Conservation (phyloP, 2,329 filamentous ascomycete genomes). For the Claviceps maximensis region DNA sequence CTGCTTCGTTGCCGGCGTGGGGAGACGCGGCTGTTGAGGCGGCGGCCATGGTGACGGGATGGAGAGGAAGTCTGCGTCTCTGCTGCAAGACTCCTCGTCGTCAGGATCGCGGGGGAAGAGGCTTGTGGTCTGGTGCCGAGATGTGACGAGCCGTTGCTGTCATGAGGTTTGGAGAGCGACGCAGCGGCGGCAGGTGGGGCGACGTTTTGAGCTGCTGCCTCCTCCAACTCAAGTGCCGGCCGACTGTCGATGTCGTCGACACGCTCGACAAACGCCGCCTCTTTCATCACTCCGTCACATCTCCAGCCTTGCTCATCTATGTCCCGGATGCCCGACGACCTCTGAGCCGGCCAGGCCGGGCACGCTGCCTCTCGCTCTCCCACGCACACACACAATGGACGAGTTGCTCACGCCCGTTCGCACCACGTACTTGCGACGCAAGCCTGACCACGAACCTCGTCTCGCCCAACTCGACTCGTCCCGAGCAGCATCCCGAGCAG, state of each 20-base stretch:
- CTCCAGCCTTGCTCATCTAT: not conserved
- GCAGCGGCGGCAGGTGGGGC: not conserved
- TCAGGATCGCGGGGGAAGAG: not conserved
- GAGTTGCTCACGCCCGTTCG: constrained; percentile 41
- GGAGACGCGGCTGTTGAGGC: constrained; percentile 8
- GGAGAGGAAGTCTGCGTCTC: not conserved
- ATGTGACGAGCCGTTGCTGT: not conserved
- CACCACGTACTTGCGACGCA: constrained; percentile 33
- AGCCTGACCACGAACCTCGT: constrained; percentile 21
- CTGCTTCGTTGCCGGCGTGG: constrained; percentile 13
- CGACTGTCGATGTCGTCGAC: not conserved
- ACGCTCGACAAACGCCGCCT: no score
- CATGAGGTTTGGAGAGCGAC: not conserved
- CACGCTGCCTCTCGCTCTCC: no score
- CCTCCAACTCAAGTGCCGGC: no score
- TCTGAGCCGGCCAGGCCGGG: not conserved
- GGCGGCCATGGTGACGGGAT: constrained; percentile 14
- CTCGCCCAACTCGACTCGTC: constrained; percentile 22
- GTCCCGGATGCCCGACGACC: not conserved
- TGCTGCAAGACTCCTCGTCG: not conserved
- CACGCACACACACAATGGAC: constrained; percentile 30
- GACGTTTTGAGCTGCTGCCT: not conserved
- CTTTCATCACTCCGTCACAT: no score
- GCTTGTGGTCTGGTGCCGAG: not conserved
- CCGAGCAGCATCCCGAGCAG: constrained; percentile 5